phyloP scores from a whole-genome alignment of 2,329 filamentous ascomycete genomes.

The Pyrenochaeta sp. region DNA sequence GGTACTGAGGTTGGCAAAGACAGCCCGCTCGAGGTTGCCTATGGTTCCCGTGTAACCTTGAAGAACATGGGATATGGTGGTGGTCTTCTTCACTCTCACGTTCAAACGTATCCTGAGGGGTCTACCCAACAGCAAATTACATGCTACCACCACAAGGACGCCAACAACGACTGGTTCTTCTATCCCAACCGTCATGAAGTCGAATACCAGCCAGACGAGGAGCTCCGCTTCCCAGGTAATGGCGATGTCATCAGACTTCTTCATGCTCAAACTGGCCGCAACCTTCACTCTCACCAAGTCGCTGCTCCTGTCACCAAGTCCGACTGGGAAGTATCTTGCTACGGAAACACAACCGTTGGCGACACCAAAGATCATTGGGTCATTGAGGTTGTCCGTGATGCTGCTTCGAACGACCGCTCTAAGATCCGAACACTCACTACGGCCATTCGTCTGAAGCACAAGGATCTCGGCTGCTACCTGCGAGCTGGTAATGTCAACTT shows the following conservation, averaged over 20 bases:
- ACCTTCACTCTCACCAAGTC: conserved; percentile 93
- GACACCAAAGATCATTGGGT: conserved; percentile 99
- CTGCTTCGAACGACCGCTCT: conserved; percentile 82
- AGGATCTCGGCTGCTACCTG: conserved; percentile 86
- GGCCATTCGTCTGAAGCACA: conserved; percentile 86
- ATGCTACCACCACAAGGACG: conserved; percentile 99
- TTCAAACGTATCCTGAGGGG: conserved; percentile 94
- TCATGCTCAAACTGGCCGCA: conserved; percentile 94
- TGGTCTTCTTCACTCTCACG: conserved; percentile 92
- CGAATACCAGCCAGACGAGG: conserved; percentile 74
- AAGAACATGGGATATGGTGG: conserved; percentile 99
- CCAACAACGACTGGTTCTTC: conserved; percentile 99
- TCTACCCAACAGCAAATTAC: conserved; percentile 96
- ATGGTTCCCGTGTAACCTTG: conserved; percentile 87
- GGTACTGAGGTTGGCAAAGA: conserved; percentile 94
- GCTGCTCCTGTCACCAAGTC: conserved; percentile 87
- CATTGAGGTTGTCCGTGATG: conserved; percentile 89
- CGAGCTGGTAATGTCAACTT: conserved; percentile 95
- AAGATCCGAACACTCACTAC: conserved; percentile 91
- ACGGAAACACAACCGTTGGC: conserved; percentile 93
- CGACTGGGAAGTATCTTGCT: conserved; percentile 92
- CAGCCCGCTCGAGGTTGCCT: conserved; percentile 89
- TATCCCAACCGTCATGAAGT: conserved; percentile 86
- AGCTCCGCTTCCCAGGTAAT: conserved; percentile 77
- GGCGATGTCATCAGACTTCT: conserved; percentile 83